Base-by-base conservation (phyloP, 495 filamentous ascomycete species). In the Penicillium simplicissimum region DNA sequence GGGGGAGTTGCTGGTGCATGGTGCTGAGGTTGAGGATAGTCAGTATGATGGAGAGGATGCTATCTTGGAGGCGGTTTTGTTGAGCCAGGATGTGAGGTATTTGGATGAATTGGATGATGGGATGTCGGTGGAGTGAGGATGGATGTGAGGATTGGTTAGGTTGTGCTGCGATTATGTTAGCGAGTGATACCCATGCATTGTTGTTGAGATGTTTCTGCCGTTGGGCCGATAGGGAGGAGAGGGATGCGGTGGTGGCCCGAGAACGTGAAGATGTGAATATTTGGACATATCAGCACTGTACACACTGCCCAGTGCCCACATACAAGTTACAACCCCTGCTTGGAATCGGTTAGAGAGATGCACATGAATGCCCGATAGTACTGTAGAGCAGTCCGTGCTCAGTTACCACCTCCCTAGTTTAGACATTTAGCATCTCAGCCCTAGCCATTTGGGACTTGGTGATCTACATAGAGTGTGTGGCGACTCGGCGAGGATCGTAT, bases 31-130 rank as follows among this genome's bases (percentile, higher is more conserved):
- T 10, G 70, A 67, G 21, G 61, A 64, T 17, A 59, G 67, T 35
- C 68, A 73, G 33, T 77, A 71, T 55, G 74, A 77, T 42, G 75
- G 70, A 0, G 69, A 65, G 8, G 73, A 76, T 13, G 72, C 67
- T 0, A 72, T 78, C 59, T 6, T 37, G 31, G 73, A 74, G 60
- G 70, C 68, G 1, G 11, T 64, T 11, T 8, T 59, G 36, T 40
- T 23, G 33, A 49, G 21, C 2, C 35, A 58, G 13, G 53, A 55
- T 21, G 33, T 31, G 33, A 42, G 37, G 15, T 47, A 47, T 33
- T 54, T 45, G 13, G 38, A 57, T 34, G 38, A 35, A 36, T 45
- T 55, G 21, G 53, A 72, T 35, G 71, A 72, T 62, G 54, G 61
- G 43, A 49, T 67, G 48, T 67, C 69, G 14, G 63, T 68, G 23